phyloP scores from a whole-genome alignment of 2,329 filamentous ascomycete species.

The Aureobasidium musti region DNA sequence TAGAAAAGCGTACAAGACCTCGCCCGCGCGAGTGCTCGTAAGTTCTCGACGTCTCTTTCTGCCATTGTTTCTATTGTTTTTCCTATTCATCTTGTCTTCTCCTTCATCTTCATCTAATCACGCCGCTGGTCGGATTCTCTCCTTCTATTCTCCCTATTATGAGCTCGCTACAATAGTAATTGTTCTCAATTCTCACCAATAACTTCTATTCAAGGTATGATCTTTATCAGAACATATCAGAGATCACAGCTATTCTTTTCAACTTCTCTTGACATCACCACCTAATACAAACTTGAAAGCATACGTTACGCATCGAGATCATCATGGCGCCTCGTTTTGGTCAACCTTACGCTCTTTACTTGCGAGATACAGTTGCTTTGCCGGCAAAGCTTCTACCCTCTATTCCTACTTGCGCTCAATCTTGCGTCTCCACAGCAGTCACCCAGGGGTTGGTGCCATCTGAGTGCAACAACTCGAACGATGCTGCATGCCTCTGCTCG shows the following conservation, averaged over 20 bases:
- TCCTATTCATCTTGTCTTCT: not conserved
- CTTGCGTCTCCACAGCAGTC: conserved; percentile 37
- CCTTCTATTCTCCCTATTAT: conserved; percentile 16
- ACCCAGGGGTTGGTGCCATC: conserved; percentile 32
- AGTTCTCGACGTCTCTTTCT: conserved; percentile 12
- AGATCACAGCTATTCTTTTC: not conserved
- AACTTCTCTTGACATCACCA: not conserved
- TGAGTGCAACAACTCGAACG: conserved; percentile 31
- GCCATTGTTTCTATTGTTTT: conserved; percentile 24
- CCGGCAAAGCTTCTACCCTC: conserved; percentile 22
- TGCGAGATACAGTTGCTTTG: conserved; percentile 19
- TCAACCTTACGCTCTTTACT: not conserved
- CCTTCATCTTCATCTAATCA: not conserved
- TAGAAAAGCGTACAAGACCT: conserved; percentile 15
- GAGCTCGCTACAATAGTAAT: conserved; percentile 13
- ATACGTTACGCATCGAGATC: not conserved
- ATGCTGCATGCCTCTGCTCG: conserved; percentile 39
- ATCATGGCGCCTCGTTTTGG: conserved; percentile 15
- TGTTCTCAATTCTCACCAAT: conserved; percentile 11
- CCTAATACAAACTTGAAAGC: not conserved
- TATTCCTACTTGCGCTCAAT: conserved; percentile 38
- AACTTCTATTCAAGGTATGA: conserved; percentile 12
- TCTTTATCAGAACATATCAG: not conserved
- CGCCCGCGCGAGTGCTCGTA: conserved; percentile 12
- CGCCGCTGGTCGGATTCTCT: conserved; percentile 26